A percentile compares a stretch with the other conserved stretches of the same genome.
Evolutionary conservation across 2,329 filamentous ascomycete genomes (phyloP).

Genomic region (Cytospora piceae): DNA sequence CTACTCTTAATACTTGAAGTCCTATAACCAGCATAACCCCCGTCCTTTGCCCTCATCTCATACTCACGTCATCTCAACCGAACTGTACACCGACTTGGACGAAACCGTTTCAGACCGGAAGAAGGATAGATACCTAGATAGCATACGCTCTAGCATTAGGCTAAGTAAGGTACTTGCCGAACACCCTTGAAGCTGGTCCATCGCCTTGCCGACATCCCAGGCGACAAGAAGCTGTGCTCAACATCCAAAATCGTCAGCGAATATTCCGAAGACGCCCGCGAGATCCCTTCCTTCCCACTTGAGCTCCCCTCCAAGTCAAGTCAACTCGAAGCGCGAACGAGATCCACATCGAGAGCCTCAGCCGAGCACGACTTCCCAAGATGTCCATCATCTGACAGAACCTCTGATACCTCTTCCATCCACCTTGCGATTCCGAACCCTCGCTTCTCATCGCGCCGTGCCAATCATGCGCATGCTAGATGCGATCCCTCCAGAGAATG

Average conservation of each 20-base stretch:
- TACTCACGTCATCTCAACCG: background rate
- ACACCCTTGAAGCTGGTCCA: background rate
- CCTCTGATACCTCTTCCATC: slow-evolving; percentile 21
- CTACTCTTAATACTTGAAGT: background rate
- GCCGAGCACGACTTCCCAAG: slow-evolving; percentile 27
- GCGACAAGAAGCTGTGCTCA: slow-evolving; percentile 1
- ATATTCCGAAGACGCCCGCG: background rate
- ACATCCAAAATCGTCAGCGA: background rate
- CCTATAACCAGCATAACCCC: background rate
- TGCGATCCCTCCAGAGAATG: slow-evolving; percentile 24
- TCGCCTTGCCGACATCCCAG: background rate
- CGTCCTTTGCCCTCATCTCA: background rate
- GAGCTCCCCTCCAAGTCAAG: background rate
- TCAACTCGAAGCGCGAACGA: background rate
- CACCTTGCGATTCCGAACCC: slow-evolving; percentile 14
- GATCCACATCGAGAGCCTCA: slow-evolving; percentile 11
- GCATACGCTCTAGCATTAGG: background rate
- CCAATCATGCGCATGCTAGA: slow-evolving; percentile 29
- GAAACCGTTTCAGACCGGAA: background rate
- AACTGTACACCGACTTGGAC: background rate
- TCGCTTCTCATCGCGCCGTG: slow-evolving; percentile 18
- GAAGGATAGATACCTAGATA: background rate
- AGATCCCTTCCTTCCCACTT: background rate
- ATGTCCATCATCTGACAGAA: slow-evolving; percentile 29
- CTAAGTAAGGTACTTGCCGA: background rate